phyloP scores from a whole-genome alignment of 495 filamentous ascomycete species.

The Annulohypoxylon nitens region DNA sequence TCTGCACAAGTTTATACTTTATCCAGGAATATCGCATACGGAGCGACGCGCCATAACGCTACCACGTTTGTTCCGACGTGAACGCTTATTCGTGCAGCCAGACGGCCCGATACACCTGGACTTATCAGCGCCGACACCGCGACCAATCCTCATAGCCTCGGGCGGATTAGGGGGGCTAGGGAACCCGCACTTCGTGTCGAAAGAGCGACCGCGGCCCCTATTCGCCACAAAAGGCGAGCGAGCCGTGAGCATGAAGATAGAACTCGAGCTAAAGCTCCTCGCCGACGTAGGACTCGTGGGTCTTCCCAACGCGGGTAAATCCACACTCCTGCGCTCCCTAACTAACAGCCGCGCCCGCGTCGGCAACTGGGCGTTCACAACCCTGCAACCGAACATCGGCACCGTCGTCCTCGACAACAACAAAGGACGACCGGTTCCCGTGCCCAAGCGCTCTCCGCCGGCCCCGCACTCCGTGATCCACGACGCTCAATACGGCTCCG shows the following conservation, averaged over 20 bases:
- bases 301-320: conserved; percentile 96
- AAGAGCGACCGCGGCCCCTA: conserved; percentile 75
- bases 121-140: conserved; percentile 81
- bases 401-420: conserved; percentile 91
- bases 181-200: conserved; percentile 90
- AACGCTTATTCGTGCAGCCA: conserved; percentile 74
- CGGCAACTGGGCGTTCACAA: conserved; percentile 97
- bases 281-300: conserved; percentile 96
- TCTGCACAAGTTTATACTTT: conserved; percentile 85
- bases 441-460: conserved; percentile 48
- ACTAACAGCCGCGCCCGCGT: conserved; percentile 88
- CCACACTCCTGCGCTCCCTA: conserved; percentile 87
- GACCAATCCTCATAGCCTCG: conserved; percentile 88
- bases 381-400: conserved; percentile 91
- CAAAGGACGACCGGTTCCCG: conserved; percentile 68
- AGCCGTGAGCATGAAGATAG: conserved; percentile 80
- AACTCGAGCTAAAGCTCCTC: conserved; percentile 93
- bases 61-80: conserved; percentile 68
- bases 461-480: conserved; percentile 56
- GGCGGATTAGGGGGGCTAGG: conserved; percentile 91
- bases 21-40: conserved; percentile 77
- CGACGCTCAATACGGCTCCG: conserved; percentile 48
- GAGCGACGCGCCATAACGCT: conserved; percentile 72
- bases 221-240: conserved; percentile 89
- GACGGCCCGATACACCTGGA: conserved; percentile 82